Evolutionary conservation across 2,329 filamentous ascomycete genomes (phyloP), one percentile per base, ranked within the genome.

Genomic region (Xylogone sp.): DNA sequence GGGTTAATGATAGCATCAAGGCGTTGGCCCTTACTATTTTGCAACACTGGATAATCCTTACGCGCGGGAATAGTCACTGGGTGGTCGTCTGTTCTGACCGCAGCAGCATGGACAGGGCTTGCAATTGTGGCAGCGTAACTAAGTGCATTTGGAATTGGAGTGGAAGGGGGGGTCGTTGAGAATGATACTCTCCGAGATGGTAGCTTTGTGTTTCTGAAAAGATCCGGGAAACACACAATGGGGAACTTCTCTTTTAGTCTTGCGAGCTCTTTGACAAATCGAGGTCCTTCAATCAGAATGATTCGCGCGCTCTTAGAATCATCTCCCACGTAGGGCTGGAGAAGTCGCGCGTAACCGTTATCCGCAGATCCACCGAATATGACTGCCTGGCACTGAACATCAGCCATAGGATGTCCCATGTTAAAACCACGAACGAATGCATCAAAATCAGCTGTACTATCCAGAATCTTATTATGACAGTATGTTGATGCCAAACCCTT

Each of bases 371-470:
- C 71, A n/a, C 70, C 71, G 43, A 75, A 71, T 42, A 73, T 46
- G 29, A 74, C 59, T 10, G 66, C 69, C 12, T 61, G 65, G 52
- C 71, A 75, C 50, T 75, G 72, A 8, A 68, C 54, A 53, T 74
- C 65, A 18, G 58, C 54, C 22, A 70, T 54, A 1, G 60, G 48
- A 45, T 67, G 55, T 20, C 62, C 66, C 57, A 68, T 71, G 48
- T 74, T 74, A 60, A 74, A 73, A 0, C 70, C 72, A 18, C 68
- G 68, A 13, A 72, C 63, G 52, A 74, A 75, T 2, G 62, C 56
- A 20, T 58, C 51, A 39, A 74, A 57, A 1, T 56, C 54, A 6
- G 56, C 54, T 3, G 57, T 44, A 9, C 63, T 52, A 9, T 48
- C 31, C 12, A 72, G 39, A 8, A 70, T 58, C 2, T 56, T 56